Percentiles rank a stretch among this genome's conserved stretches.
These are phyloP conservation scores for Syncephalastrum contaminatum DNA, from an alignment of 371 early-diverging fungal genomes.

Conservation along the genomic window DNA sequence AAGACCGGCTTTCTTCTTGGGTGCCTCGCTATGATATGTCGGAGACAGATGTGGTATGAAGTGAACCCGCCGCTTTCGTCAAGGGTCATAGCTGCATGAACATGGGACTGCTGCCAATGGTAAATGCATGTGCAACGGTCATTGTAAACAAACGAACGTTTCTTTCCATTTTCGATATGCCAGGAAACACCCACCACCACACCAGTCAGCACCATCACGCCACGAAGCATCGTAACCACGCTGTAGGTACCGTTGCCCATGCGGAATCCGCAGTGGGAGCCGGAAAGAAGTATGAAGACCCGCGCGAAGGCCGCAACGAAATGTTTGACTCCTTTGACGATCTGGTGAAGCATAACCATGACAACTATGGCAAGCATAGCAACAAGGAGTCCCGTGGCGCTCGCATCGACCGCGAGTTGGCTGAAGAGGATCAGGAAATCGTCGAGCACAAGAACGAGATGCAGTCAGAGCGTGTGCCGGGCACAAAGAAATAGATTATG, in stretches of 20 bases:
- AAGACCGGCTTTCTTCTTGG: too few relatives aligned
- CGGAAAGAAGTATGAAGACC: slow-evolving; percentile 10
- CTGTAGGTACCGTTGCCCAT: slow-evolving; percentile 1
- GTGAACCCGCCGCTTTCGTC: too few relatives aligned
- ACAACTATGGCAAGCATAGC: background rate
- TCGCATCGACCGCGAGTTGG: slow-evolving; percentile 9
- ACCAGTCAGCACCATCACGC: slow-evolving; percentile 5
- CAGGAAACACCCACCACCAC: background rate
- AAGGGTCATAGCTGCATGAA: too few relatives aligned
- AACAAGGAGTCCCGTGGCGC: slow-evolving; percentile 6
- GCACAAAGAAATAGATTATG: too few relatives aligned
- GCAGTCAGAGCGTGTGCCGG: too few relatives aligned
- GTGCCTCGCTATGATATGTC: too few relatives aligned
- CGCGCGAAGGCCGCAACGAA: slow-evolving; percentile 7
- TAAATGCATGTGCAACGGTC: too few relatives aligned
- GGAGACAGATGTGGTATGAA: too few relatives aligned
- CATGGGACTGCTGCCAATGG: too few relatives aligned
- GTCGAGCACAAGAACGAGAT: too few relatives aligned
- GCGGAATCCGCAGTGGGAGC: slow-evolving; percentile 8
- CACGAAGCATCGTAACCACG: background rate
- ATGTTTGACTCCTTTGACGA: slow-evolving; percentile 11
- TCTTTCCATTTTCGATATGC: too few relatives aligned
- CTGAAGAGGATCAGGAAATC: slow-evolving; percentile 4
- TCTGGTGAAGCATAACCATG: slow-evolving; percentile 4
- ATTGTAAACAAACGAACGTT: too few relatives aligned